A percentile compares a stretch with the other conserved stretches of the same genome.
These are phyloP conservation scores for Ajuga chamaepitys DNA, from an alignment of 257 asterid species.

Conservation along the genomic window DNA sequence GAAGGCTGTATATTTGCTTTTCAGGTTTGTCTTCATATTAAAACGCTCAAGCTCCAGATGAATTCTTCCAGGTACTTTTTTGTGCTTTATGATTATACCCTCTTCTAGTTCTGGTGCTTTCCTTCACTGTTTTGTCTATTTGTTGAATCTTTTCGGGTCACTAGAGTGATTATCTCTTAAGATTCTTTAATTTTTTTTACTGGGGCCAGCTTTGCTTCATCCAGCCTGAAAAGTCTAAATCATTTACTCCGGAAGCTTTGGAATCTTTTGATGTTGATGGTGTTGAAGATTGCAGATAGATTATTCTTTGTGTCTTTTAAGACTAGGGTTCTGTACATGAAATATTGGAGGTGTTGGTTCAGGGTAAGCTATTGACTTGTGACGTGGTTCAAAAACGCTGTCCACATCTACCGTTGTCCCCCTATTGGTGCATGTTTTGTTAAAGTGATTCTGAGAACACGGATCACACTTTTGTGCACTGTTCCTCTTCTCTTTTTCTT, in stretches of 20 bases:
- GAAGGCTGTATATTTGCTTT: constrained; percentile 16
- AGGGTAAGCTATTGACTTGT: too few relatives aligned
- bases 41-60: constrained; percentile 57
- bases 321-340: neutral
- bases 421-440: too few relatives aligned
- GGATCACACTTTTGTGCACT: too few relatives aligned
- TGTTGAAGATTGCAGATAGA: neutral
- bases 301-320: neutral
- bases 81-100: neutral
- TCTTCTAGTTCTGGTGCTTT: neutral
- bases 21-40: constrained; percentile 90
- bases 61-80: constrained; percentile 54
- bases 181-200: neutral
- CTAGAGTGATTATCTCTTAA: neutral
- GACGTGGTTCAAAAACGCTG: too few relatives aligned
- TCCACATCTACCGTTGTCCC: too few relatives aligned
- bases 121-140: neutral
- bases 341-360: neutral
- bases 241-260: neutral
- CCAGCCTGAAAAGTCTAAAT: neutral
- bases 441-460: too few relatives aligned
- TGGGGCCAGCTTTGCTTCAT: neutral
- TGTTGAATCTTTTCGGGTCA: neutral
- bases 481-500: too few relatives aligned
- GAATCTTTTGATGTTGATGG: neutral